These are phyloP conservation scores for Monosporascus ibericus DNA, from an alignment of 2,329 filamentous ascomycete species.

Conservation along the genomic window DNA sequence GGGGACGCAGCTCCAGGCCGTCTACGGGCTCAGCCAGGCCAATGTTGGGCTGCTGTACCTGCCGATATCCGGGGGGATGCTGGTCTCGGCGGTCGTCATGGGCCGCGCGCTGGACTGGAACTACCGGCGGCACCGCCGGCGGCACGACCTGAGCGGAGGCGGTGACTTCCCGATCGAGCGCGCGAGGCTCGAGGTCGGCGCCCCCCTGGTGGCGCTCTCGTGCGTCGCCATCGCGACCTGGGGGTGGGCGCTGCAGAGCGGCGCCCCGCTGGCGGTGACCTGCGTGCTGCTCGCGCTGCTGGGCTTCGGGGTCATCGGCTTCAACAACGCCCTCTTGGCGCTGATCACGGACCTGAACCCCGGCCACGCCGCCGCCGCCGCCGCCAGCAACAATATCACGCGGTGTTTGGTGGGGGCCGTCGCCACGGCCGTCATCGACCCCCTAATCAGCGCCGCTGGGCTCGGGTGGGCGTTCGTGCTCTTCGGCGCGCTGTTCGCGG, in stretches of 20 bases:
- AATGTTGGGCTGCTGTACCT: slow-evolving; percentile 35
- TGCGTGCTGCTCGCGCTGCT: slow-evolving; percentile 51
- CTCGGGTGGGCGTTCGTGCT: slow-evolving; percentile 56
- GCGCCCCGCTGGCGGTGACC: slow-evolving; percentile 43
- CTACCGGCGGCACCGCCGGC: slow-evolving; percentile 47
- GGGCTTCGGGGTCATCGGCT: slow-evolving; percentile 49
- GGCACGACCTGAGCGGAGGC: slow-evolving; percentile 34
- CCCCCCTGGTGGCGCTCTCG: slow-evolving; percentile 47
- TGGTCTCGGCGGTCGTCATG: slow-evolving; percentile 26
- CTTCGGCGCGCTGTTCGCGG: slow-evolving; percentile 42
- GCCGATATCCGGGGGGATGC: slow-evolving; percentile 31
- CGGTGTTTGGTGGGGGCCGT: slow-evolving; percentile 53
- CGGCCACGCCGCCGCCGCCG: slow-evolving; percentile 50
- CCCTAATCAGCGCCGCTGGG: slow-evolving; percentile 49
- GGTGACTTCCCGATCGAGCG: slow-evolving; percentile 37
- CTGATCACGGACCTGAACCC: slow-evolving; percentile 58
- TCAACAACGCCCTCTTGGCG: slow-evolving; percentile 53
- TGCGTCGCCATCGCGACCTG: slow-evolving; percentile 48
- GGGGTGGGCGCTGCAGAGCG: slow-evolving; percentile 49
- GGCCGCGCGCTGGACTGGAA: slow-evolving; percentile 54
- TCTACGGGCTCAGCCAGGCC: slow-evolving; percentile 49
- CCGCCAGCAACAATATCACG: slow-evolving; percentile 56
- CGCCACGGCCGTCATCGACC: slow-evolving; percentile 52
- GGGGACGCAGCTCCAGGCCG: slow-evolving; percentile 25
- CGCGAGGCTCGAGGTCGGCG: slow-evolving; percentile 46